phyloP scores from a whole-genome alignment of 1,284 basidiomycete genomes.

The Neonothopanus nambi region DNA sequence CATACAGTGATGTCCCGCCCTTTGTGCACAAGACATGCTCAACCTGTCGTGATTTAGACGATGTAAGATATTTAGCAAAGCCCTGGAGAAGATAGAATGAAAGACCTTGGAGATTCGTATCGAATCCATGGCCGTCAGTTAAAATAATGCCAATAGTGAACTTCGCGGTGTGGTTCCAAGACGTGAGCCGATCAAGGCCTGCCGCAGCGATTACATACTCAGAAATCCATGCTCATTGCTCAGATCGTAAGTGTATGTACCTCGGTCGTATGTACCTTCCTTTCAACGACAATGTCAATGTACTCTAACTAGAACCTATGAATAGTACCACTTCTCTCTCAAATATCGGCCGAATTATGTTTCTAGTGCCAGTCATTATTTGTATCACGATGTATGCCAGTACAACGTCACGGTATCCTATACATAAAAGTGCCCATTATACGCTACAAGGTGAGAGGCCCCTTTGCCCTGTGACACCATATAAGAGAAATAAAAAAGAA shows the following conservation, averaged over 20 bases:
- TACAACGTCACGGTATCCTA: constrained; percentile 14
- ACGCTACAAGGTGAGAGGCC: background rate
- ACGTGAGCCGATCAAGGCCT: too few relatives aligned
- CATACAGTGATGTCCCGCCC: constrained; percentile 54
- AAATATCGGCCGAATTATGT: background rate
- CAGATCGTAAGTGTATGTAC: too few relatives aligned
- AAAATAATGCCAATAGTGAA: too few relatives aligned
- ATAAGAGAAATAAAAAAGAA: background rate
- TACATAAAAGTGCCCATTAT: constrained; percentile 9
- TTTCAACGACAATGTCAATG: too few relatives aligned
- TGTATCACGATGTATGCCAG: constrained; percentile 16
- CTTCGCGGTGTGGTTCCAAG: too few relatives aligned
- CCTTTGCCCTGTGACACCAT: too few relatives aligned
- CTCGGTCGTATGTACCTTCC: too few relatives aligned
- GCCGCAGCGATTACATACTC: too few relatives aligned
- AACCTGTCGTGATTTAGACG: constrained; percentile 72
- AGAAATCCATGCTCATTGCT: too few relatives aligned
- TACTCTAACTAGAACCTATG: too few relatives aligned
- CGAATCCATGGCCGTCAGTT: constrained; percentile 59
- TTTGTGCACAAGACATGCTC: constrained; percentile 76
- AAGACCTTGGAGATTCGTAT: constrained; percentile 68
- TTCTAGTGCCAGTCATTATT: constrained; percentile 17
- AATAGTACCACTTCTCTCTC: too few relatives aligned
- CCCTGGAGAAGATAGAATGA: constrained; percentile 14
- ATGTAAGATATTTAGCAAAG: background rate